Evolutionary conservation across 805 yeast genomes (phyloP), one percentile per base, ranked within the genome.

Genomic region (Blastobotrys muscicola): DNA sequence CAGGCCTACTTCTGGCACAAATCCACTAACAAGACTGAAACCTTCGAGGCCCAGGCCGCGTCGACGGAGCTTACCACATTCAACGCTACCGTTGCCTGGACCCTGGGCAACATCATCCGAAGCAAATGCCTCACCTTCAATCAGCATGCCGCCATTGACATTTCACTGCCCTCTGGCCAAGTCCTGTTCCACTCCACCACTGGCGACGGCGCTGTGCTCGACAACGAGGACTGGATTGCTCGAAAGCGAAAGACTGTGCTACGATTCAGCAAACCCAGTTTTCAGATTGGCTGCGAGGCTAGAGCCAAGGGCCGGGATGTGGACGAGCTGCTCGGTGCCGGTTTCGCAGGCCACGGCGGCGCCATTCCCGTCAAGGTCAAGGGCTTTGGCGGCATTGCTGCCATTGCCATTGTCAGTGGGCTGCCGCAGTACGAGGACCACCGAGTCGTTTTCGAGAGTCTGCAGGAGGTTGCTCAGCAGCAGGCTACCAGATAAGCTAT

Each of bases 81-180:
- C 54, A 54, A 56, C 38, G 53, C 62, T 32, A 94, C 80, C 86
- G 1, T 67, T 78, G 56, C 92, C 85, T 5, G 82, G 79, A 61
- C 79, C 76, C 40, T 83, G 85, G 6, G 81, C 82, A 0, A 63
- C 80, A 35, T 82, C 89, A 90, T 7, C 78, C 94, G 4, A 70
- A 87, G 63, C 79, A 80, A 51, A 87, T 94, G 54, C 71, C 92
- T 43, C 38, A 31, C 45, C 39, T 37, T 39, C 39, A 41, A 40
- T 29, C 41, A 48, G 29, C 47, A 61, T 4, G 57, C 55, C 11
- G 45, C 56, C 29, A 55, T 59, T 42, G 48, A 51, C 36, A 55
- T 59, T 43, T 38, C 53, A 36, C 40, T 43, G 20, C 44, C 50
- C 36, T 48, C 38, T 8, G 61, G 60, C 8, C 52, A 53, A 32